Evolutionary conservation across 768 basidiomycete species (phyloP).

Genomic region (Termitomyces sp.): DNA sequence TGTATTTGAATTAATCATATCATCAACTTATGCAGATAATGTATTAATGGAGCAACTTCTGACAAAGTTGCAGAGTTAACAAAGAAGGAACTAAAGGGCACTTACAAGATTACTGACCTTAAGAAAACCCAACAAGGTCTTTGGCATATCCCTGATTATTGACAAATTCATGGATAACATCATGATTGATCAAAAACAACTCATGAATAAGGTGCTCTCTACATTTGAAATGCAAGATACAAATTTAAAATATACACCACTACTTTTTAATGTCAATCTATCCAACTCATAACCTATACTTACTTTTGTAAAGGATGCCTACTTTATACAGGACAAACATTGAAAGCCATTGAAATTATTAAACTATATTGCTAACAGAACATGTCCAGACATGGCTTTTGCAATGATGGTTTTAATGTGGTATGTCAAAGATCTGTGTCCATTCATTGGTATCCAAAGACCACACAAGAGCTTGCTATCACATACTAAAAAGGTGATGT

Average conservation of each 20-base stretch:
- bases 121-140: neutral
- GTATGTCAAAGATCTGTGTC: neutral
- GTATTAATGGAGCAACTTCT: too few relatives aligned
- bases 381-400: neutral
- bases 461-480: neutral
- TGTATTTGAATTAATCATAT: too few relatives aligned
- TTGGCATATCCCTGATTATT: neutral
- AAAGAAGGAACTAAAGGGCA: neutral
- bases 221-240: neutral
- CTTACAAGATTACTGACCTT: neutral
- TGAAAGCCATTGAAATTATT: neutral
- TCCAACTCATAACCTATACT: neutral
- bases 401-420: neutral
- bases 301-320: neutral
- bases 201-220: neutral
- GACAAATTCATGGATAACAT: neutral
- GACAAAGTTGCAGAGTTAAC: too few relatives aligned
- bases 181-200: neutral
- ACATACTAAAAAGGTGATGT: neutral
- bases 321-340: neutral
- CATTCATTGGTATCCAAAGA: neutral
- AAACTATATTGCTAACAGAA: neutral
- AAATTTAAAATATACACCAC: neutral
- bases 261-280: neutral
- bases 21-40: too few relatives aligned